Base-by-base conservation (phyloP, 179 eudicot species). In the Patellifolia procumbens region DNA sequence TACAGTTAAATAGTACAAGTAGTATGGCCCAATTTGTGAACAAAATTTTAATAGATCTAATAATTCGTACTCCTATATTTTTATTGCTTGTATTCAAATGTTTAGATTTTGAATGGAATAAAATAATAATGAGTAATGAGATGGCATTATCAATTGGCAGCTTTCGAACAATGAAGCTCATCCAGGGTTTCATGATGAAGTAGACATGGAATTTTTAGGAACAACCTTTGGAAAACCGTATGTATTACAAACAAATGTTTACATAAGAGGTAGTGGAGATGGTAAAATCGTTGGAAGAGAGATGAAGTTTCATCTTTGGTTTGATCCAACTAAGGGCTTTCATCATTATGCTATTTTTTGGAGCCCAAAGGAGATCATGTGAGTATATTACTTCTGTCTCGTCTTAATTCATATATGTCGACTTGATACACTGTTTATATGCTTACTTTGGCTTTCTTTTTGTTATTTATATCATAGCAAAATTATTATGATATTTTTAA, bases 181-280 rank as follows among this genome's bases (percentile, higher is more conserved):
- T 70, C 97, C 97, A 2, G 94, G 97, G 13, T 59, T 86, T 78
- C 97, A 92, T 49, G 97, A 92, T 69, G 97, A 92, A 83, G 80
- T 92, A 4, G 97, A 92, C 74, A 88, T 92, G 22, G 97, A 92
- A 73, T 92, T 92, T 67, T 83, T 92, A 0, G 97, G 97, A 16
- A 92, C 96, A 43, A 91, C 87, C 5, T 68, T 79, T 34, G 91
- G 85, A 10, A 85, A 88, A 72, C 97, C 97, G 0, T 92, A 91
- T 56, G 87, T 84, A 8, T 48, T 92, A 45, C 97, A 92, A 70
- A 92, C 97, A 31, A 92, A 92, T 37, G 92, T 92, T 8, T 92
- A 84, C 78, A 86, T 89, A n/a, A 82, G 83, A 74, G 97, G 97
- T 5, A 92, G 97, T 80, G 97, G 97, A 20, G 97, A 92, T 73